A percentile compares a stretch with the other conserved stretches of the same genome.
Conservation (phyloP, 2,329 filamentous ascomycete genomes). For the Albophoma yamanashiensis region DNA sequence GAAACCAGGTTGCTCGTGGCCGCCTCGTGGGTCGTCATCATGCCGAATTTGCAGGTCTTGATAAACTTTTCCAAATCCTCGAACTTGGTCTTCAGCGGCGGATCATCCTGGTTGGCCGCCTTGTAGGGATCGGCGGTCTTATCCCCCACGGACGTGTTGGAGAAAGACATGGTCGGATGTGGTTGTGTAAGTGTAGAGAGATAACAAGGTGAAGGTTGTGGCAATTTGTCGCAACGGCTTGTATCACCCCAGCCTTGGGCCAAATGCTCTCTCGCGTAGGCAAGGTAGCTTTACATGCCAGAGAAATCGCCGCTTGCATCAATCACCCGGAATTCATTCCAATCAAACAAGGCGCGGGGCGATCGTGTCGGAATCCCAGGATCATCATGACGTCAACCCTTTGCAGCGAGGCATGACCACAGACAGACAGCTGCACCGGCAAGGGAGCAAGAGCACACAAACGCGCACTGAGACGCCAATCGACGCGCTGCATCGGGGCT, state of each 20-base stretch:
- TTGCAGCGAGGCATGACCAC: background rate
- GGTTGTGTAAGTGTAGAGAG: background rate
- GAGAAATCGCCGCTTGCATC: background rate
- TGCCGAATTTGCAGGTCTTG: constrained; percentile 66
- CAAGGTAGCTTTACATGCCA: background rate
- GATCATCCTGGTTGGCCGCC: constrained; percentile 56
- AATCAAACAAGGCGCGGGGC: background rate
- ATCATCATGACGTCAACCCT: constrained; percentile 5
- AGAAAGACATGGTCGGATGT: constrained; percentile 23
- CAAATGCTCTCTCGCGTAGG: background rate
- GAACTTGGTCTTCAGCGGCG: constrained; percentile 62
- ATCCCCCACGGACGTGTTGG: constrained; percentile 48
- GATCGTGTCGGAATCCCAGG: background rate
- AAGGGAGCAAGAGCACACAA: background rate
- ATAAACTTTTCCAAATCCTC: constrained; percentile 64
- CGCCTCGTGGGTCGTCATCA: constrained; percentile 72
- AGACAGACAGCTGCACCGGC: background rate
- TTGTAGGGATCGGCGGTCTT: constrained; percentile 70
- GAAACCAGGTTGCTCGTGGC: constrained; percentile 59
- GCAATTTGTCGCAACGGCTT: background rate
- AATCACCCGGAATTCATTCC: background rate
- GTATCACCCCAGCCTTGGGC: too few species aligned
- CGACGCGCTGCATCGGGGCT: background rate
- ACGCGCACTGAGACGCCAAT: background rate
- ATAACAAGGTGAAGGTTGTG: too few species aligned